Evolutionary conservation across 176 grass and related monocot species (phyloP).

Genomic region (Coix lacrymajobi): DNA sequence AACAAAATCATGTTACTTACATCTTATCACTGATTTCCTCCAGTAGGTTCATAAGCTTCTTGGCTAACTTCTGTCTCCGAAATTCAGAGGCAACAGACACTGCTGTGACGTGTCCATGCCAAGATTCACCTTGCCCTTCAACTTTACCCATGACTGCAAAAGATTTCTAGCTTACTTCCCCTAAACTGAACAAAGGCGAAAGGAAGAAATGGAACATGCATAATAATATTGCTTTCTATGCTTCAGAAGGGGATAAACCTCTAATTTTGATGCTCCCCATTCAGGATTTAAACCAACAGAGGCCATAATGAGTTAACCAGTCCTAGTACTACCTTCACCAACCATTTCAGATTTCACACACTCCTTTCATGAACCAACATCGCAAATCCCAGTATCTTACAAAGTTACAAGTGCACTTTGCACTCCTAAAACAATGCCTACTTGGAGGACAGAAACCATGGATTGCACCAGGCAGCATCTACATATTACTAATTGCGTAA

Average conservation of each 20-base stretch:
- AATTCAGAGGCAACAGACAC: constrained; percentile 87
- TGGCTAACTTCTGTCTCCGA: constrained; percentile 83
- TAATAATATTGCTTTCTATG: not conserved
- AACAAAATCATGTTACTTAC: constrained; percentile 29
- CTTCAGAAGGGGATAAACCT: not conserved
- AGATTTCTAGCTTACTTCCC: constrained; percentile 6
- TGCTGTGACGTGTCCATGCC: constrained; percentile 97
- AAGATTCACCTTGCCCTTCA: constrained; percentile 98
- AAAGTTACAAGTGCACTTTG: not conserved
- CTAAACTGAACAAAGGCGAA: not conserved
- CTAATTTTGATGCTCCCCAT: not conserved
- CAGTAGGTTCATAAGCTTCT: constrained; percentile 89
- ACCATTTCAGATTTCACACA: not conserved
- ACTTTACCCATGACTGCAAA: constrained; percentile 97
- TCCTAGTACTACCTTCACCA: not conserved
- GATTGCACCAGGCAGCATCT: not conserved
- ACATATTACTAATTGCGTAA: not conserved
- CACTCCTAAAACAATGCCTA: not conserved
- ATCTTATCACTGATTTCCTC: constrained; percentile 96
- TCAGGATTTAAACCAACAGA: not conserved
- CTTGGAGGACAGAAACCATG: not conserved
- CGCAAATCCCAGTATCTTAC: not conserved
- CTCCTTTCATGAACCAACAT: not conserved
- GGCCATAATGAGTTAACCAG: not conserved
- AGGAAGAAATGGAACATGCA: not conserved